Base-by-base conservation (phyloP, 2,329 filamentous ascomycete species). In the Lomentospora prolificans region DNA sequence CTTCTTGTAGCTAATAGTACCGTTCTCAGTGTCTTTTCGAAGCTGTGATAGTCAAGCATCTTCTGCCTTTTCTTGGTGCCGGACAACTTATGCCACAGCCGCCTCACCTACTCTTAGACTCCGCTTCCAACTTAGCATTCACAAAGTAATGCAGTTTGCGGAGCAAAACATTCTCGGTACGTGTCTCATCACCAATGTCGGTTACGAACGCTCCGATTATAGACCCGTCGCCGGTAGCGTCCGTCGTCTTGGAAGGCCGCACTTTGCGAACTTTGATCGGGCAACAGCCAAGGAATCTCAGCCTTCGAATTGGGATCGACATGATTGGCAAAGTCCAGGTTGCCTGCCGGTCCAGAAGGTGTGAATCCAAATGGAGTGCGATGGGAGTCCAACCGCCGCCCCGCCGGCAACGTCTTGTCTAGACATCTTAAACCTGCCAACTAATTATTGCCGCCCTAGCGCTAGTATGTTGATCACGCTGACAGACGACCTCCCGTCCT, bases 321-420 rank as follows among this genome's bases (percentile, higher is more conserved):
- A 57, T 36, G 31, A 57, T 61, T 46, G 59, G 59, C 39, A 59
- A 60, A 36, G 59, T 62, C 30, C 54, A 62, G 12, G 52, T 62
- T 39, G 60, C 62, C 53, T 61, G 59, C 58, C 59, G 57, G 24
- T 63, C 58, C 52, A 55, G 55, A 25, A 61, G 58, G 57, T 58
- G 55, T 27, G 53, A 58, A 39, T 55, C 59, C 4, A 57, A 58
- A 58, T 63, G 61, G 59, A 60, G 60, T 17, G 51, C 59, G 12
- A 30, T 63, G 8, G 59, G 56, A 19, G n/a, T 17, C 7, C 12
- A 22, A 54, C 31, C 51, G 39, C 30, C 55, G 31, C 22, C 58
- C 60, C 0, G 61, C 59, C 3, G 60, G 59, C 33, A 58, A 61
- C 48, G 57, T 63, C 1, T 63, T n/a, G 60, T 51, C 58, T 63